These are phyloP conservation scores for Calonectria pteridis DNA, from an alignment of 2,329 filamentous ascomycete species.

Conservation along the genomic window DNA sequence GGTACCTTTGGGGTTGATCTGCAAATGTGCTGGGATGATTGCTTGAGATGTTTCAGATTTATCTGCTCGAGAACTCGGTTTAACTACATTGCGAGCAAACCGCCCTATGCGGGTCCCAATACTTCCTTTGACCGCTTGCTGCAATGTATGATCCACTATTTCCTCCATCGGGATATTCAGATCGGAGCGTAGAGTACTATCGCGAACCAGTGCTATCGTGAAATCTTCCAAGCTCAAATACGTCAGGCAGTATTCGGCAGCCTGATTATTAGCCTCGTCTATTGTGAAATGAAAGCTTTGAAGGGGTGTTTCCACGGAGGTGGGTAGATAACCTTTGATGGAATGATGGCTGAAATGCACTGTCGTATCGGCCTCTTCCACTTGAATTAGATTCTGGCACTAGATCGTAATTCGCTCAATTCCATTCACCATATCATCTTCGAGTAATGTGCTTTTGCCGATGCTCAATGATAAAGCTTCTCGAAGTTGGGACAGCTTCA, in stretches of 20 bases:
- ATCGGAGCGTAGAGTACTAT: neutral
- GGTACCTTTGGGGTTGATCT: too few species aligned
- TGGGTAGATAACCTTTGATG: constrained; percentile 17
- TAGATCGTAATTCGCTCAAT: constrained; percentile 10
- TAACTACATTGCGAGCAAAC: neutral
- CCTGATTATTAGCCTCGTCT: neutral
- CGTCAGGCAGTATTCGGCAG: constrained; percentile 5
- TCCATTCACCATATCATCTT: neutral
- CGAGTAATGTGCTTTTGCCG: neutral
- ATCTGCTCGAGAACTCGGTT: neutral
- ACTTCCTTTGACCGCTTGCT: neutral
- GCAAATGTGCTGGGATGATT: neutral
- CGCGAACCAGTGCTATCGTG: neutral
- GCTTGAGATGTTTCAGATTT: neutral
- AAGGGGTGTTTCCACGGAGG: rapidly evolving
- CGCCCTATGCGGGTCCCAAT: neutral
- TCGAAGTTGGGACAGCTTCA: constrained; percentile 17
- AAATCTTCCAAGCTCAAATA: constrained; percentile 26
- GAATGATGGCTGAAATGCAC: constrained; percentile 35
- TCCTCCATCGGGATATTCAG: neutral
- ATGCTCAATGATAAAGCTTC: constrained; percentile 25
- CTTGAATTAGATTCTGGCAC: constrained; percentile 28
- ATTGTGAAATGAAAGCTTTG: neutral
- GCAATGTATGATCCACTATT: neutral
- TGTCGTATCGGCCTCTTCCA: constrained; percentile 25